Conservation (phyloP, 768 basidiomycete genomes). For the Boletus barrowsii region DNA sequence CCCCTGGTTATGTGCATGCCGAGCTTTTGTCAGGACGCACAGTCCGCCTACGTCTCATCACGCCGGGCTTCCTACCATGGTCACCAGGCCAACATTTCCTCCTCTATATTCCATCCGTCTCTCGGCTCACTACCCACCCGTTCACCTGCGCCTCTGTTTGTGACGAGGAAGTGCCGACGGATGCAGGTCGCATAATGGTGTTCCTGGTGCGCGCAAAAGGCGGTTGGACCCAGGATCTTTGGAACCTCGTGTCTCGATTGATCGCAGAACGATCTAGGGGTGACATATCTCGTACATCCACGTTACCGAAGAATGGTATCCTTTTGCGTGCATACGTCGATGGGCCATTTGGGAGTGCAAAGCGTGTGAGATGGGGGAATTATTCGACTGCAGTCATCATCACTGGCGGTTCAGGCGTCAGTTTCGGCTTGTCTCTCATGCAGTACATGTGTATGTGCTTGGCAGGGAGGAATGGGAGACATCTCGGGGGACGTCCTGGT, state of each 20-base stretch:
- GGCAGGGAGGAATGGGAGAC: slow-evolving; percentile 49
- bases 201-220: slow-evolving; percentile 67
- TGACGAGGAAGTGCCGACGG: slow-evolving; percentile 43
- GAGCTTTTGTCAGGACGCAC: slow-evolving; percentile 70
- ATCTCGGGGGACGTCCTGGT: slow-evolving; percentile 45
- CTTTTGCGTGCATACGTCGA: slow-evolving; percentile 58
- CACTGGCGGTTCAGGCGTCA: slow-evolving; percentile 73
- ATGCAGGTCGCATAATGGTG: slow-evolving; percentile 53
- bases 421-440: slow-evolving; percentile 64
- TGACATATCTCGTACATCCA: slow-evolving; percentile 7
- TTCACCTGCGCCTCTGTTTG: slow-evolving; percentile 68
- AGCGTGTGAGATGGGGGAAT: slow-evolving; percentile 54
- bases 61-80: slow-evolving; percentile 59
- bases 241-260: slow-evolving; percentile 48
- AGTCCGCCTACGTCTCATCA: slow-evolving; percentile 61
- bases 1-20: slow-evolving; percentile 64
- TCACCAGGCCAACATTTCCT: slow-evolving; percentile 78
- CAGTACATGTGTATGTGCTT: slow-evolving; percentile 61
- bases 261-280: slow-evolving; percentile 34
- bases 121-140: slow-evolving; percentile 61
- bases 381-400: slow-evolving; percentile 62
- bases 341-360: slow-evolving; percentile 67
- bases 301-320: slow-evolving; percentile 42
- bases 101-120: slow-evolving; percentile 62
- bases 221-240: slow-evolving; percentile 68